Evolutionary conservation across 306 rosid genomes (phyloP).

Genomic region (Potentilla sterilis): DNA sequence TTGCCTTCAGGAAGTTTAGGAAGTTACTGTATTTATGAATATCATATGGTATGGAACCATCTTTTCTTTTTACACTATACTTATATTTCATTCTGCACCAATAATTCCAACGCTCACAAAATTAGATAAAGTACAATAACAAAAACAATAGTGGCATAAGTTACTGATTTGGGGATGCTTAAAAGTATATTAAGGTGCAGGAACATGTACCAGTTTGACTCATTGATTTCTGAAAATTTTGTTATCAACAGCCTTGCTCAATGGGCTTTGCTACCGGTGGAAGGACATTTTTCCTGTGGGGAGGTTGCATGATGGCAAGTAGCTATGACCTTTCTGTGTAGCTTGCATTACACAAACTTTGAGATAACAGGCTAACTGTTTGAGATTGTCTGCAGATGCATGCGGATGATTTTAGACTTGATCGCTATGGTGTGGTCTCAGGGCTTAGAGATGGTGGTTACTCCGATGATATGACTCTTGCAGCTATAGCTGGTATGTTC

Average conservation of each 20-base stretch:
- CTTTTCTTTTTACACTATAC: neutral
- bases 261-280: constrained; percentile 99
- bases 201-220: neutral
- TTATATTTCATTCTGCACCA: neutral
- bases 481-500: constrained; percentile 81
- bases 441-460: constrained; percentile 91
- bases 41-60: constrained; percentile 74
- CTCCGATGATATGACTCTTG: constrained; percentile 99
- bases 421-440: constrained; percentile 75
- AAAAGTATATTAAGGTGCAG: neutral
- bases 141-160: neutral
- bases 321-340: constrained; percentile 23
- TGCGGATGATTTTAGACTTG: constrained; percentile 82
- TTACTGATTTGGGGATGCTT: neutral
- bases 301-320: constrained; percentile 99
- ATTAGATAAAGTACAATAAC: neutral
- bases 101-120: neutral
- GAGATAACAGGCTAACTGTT: constrained; percentile 22
- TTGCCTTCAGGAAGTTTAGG: constrained; percentile 98
- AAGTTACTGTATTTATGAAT: constrained; percentile 97
- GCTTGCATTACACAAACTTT: constrained; percentile 14
- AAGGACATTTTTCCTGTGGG: constrained; percentile 96
- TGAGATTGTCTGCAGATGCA: constrained; percentile 74
- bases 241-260: constrained; percentile 82
- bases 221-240: constrained; percentile 13